Evolutionary conservation across 2,329 filamentous ascomycete genomes (phyloP), one percentile per base, ranked within the genome.

Genomic region (Colletotrichum melonis): DNA sequence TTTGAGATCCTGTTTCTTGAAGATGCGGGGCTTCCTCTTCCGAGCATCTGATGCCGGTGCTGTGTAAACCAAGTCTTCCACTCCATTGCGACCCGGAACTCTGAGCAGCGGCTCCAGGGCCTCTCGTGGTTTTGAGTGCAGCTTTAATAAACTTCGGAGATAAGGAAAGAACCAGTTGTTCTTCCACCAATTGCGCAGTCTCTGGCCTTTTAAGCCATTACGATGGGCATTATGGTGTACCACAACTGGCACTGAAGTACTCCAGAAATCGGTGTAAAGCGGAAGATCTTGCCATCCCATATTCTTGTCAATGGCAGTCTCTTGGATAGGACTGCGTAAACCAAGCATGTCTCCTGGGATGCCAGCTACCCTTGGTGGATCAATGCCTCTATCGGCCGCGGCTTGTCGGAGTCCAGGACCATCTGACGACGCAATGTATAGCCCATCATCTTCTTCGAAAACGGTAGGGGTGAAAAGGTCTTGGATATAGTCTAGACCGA

Each of bases 381-480:
- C 74, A 7, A 80, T 74, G 1, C 78, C 78, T 3, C 74, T 74
- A 7, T 72, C 59, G 19, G 60, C 68, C 7, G 78, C 77, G 6
- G 76, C 59, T 54, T 59, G 63, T 28, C 74, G 68, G 9, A 80
- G 69, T 4, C 72, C 68, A 4, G 66, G 30, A 2, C 38, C 24
- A 19, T 80, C 70, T 4, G 75, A 65, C 3, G 79, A 57, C 2
- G 72, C 42, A 14, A 80, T 68, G 35, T 80, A 79, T 24, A 75
- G 75, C 16, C 79, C 78, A 55, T 79, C 77, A 1, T 73, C 64
- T 35, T 80, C 79, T 9, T 77, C 78, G 60, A 79, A 79, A 22
- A 78, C 78, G 5, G 79, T 80, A 5, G 79, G 78, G 12, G 77
- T 77, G 67, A 79, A 80, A 1, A 80, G 76, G 54, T 80, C 78